A percentile compares a stretch with the other conserved stretches of the same genome.
Evolutionary conservation across 176 grass and related monocot genomes (phyloP).

Genomic region (Aegilops speltoides): DNA sequence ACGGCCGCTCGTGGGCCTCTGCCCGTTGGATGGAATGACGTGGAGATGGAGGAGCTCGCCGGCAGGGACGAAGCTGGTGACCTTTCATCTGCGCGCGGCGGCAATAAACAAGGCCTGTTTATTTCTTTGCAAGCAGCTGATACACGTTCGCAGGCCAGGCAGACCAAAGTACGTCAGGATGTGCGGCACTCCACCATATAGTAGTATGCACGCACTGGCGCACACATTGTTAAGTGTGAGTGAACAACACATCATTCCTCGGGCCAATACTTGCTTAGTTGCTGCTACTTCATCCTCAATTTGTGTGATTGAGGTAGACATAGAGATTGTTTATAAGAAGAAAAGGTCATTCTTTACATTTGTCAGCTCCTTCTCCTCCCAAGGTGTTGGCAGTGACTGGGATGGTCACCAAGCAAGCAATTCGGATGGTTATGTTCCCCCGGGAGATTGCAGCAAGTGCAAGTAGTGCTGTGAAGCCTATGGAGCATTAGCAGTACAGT

Average conservation of each 20-base stretch:
- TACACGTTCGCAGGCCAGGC: too few relatives aligned
- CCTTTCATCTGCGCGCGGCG: too few relatives aligned
- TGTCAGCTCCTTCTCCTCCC: constrained; percentile 19
- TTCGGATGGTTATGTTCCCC: constrained; percentile 29
- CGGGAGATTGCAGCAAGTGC: background rate
- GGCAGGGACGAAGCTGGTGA: too few relatives aligned
- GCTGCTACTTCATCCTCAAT: background rate
- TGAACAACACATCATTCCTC: background rate
- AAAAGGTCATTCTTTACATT: background rate
- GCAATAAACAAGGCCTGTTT: too few relatives aligned
- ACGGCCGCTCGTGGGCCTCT: too few relatives aligned
- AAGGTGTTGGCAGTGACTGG: constrained; percentile 3
- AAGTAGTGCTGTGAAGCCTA: background rate
- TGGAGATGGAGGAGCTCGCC: too few relatives aligned
- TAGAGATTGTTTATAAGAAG: background rate
- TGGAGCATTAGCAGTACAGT: background rate
- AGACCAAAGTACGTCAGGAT: too few relatives aligned
- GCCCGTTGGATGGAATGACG: too few relatives aligned
- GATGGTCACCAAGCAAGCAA: constrained; percentile 21
- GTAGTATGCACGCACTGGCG: background rate
- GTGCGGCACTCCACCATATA: too few relatives aligned
- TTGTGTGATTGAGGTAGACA: background rate
- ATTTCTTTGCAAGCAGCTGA: too few relatives aligned
- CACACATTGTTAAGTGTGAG: background rate
- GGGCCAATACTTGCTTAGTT: background rate